Conservation (phyloP, 208 protist species). For the Leishmania aethiopica region DNA sequence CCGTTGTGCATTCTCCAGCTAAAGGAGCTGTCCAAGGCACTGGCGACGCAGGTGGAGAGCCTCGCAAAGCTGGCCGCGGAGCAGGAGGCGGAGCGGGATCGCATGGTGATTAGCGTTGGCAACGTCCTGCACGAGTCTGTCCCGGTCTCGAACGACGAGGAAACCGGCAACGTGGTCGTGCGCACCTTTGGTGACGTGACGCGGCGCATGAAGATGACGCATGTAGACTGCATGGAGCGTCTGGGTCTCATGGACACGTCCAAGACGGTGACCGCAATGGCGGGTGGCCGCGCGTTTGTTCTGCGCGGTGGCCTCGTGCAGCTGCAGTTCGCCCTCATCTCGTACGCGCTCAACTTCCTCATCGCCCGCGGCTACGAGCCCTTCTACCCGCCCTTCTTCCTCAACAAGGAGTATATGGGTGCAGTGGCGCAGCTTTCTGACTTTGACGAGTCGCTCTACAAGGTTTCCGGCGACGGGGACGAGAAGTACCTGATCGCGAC, state of each 20-base stretch:
- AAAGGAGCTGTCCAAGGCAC: slow-evolving; percentile 87
- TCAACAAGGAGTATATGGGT: slow-evolving; percentile 98
- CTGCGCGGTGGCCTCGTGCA: slow-evolving; percentile 97
- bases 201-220: slow-evolving; percentile 76
- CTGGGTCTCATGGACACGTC: slow-evolving; percentile 90
- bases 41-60: slow-evolving; percentile 57
- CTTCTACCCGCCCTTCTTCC: slow-evolving; percentile 99
- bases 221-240: slow-evolving; percentile 94
- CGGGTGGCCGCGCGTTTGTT: slow-evolving; percentile 98
- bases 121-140: slow-evolving; percentile 98
- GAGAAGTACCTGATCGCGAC: slow-evolving; percentile 99
- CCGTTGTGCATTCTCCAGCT: slow-evolving; percentile 87
- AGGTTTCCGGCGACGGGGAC: slow-evolving; percentile 96
- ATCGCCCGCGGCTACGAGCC: slow-evolving; percentile 90
- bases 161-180: slow-evolving; percentile 91
- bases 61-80: slow-evolving; percentile 69
- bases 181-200: slow-evolving; percentile 87
- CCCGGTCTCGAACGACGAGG: slow-evolving; percentile 95
- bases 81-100: slow-evolving; percentile 71
- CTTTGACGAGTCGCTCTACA: slow-evolving; percentile 99
- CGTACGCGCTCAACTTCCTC: slow-evolving; percentile 98
- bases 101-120: slow-evolving; percentile 88
- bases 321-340: slow-evolving; percentile 98
- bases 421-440: slow-evolving; percentile 98
- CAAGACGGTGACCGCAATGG: slow-evolving; percentile 87